Percentiles rank a stretch among this genome's conserved stretches.
These are phyloP conservation scores for Oropetium thomaeum DNA, from an alignment of 176 grass and related monocot genomes.

Conservation along the genomic window DNA sequence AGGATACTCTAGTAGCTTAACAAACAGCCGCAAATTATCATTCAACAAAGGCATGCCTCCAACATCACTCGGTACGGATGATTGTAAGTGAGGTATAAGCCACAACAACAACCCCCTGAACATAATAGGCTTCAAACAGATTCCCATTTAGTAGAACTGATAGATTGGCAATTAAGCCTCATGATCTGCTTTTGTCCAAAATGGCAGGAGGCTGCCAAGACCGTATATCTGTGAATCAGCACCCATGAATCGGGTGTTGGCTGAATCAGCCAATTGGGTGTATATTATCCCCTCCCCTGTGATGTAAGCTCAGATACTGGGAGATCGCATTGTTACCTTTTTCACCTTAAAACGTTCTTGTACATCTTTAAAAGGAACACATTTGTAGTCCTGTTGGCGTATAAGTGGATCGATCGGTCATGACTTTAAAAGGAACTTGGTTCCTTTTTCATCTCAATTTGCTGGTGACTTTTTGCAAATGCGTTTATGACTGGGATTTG, in stretches of 20 bases:
- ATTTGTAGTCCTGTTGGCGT: slow-evolving; percentile 43
- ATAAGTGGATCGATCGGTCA: slow-evolving; percentile 26
- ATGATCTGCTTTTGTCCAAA: slow-evolving; percentile 26
- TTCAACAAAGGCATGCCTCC: slow-evolving; percentile 40
- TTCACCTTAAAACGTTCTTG: slow-evolving; percentile 30
- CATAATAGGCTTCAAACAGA: slow-evolving; percentile 44
- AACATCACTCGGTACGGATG: slow-evolving; percentile 21
- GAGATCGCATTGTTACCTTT: slow-evolving; percentile 16
- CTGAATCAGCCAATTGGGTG: slow-evolving; percentile 45
- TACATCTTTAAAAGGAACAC: slow-evolving; percentile 49
- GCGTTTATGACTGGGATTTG: no score
- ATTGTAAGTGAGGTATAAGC: slow-evolving; percentile 51
- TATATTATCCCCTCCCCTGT: slow-evolving; percentile 46
- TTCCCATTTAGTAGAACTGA: slow-evolving; percentile 43
- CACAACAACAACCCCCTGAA: slow-evolving; percentile 27
- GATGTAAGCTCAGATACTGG: slow-evolving; percentile 50
- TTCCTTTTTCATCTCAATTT: not conserved
- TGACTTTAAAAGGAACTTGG: not conserved
- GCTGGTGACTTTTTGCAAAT: not conserved
- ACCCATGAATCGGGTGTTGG: slow-evolving; percentile 34
- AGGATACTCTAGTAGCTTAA: slow-evolving; percentile 46
- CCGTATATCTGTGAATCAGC: slow-evolving; percentile 41
- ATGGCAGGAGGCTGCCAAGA: slow-evolving; percentile 57
- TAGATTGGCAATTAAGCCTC: slow-evolving; percentile 29
- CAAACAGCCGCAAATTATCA: slow-evolving; percentile 35